A percentile compares a stretch with the other conserved stretches of the same genome.
phyloP scores from a whole-genome alignment of 2,329 filamentous ascomycete genomes.

The Colletotrichum falcatum region DNA sequence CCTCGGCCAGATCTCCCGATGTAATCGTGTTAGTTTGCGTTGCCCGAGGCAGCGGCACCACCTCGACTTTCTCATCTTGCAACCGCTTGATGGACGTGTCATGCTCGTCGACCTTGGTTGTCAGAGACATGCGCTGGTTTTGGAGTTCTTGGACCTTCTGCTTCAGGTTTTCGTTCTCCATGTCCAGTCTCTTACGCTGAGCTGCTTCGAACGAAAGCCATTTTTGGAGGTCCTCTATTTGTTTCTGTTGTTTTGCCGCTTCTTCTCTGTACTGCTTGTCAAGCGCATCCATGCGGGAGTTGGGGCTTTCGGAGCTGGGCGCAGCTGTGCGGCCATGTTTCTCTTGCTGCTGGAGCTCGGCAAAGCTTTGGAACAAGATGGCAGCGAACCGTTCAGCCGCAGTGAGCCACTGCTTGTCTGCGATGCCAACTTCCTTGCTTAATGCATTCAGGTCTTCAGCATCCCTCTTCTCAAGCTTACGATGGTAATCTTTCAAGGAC shows the following conservation, averaged over 20 bases:
- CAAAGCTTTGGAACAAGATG: conserved; percentile 17
- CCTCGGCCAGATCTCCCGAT: not conserved
- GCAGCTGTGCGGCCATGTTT: not conserved
- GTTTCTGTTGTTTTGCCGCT: conserved; percentile 39
- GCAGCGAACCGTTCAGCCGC: conserved; percentile 15
- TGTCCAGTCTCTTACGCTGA: conserved; percentile 15
- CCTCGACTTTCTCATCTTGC: not conserved
- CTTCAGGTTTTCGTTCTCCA: conserved; percentile 30
- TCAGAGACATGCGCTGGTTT: conserved; percentile 2
- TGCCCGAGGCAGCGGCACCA: not conserved
- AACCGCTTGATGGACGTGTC: conserved; percentile 5
- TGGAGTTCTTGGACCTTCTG: conserved; percentile 20
- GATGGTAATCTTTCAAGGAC: conserved; percentile 23
- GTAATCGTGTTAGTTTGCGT: not conserved
- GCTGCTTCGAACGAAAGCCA: conserved; percentile 5
- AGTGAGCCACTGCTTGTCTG: conserved; percentile 1
- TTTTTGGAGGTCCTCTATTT: conserved; percentile 20
- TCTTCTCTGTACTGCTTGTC: conserved; percentile 29
- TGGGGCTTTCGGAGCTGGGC: not conserved
- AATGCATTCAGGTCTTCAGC: conserved; percentile 15
- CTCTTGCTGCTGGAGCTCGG: conserved; percentile 10
- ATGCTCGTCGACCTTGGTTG: conserved; percentile 11
- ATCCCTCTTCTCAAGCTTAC: conserved; percentile 27
- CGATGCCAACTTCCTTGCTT: not conserved
- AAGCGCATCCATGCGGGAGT: conserved; percentile 26